A percentile compares a stretch with the other conserved stretches of the same genome.
Conservation (phyloP, 2,329 filamentous ascomycete species). For the Penicillium oxalicum region DNA sequence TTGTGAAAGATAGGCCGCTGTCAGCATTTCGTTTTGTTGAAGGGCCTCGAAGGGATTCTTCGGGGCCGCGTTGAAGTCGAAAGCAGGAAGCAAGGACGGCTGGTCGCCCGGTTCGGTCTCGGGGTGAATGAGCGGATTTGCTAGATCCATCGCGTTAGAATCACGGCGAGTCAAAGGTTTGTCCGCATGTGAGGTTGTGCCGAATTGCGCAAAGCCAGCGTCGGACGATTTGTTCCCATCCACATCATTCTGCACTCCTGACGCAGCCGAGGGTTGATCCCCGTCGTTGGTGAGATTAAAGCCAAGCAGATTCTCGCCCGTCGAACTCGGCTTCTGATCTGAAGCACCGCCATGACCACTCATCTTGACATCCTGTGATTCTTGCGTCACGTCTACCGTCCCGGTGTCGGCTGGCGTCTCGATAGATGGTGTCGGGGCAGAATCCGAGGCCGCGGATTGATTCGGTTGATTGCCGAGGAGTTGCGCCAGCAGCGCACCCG, state of each 20-base stretch:
- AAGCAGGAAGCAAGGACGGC: conserved; percentile 31
- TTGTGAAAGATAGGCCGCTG: conserved; percentile 35
- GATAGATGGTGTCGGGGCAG: conserved; percentile 14
- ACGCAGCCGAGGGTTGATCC: conserved; percentile 8
- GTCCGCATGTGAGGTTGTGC: conserved; percentile 7
- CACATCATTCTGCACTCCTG: conserved; percentile 14
- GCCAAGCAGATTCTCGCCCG: conserved; percentile 3
- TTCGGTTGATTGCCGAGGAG: conserved; percentile 35
- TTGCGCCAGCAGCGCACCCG: conserved; percentile 39
- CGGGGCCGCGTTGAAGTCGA: conserved; percentile 29
- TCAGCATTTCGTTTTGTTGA: conserved; percentile 37
- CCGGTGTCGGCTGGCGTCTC: conserved; percentile 7
- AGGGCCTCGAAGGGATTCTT: conserved; percentile 34
- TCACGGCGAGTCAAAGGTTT: conserved; percentile 7
- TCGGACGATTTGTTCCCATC: conserved; percentile 15
- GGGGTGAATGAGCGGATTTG: conserved; percentile 30
- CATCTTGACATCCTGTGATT: conserved; percentile 14
- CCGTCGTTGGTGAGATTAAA: conserved; percentile 7
- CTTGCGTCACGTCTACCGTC: neutral
- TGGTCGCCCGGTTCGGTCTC: conserved; percentile 28
- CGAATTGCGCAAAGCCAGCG: conserved; percentile 14
- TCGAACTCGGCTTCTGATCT: conserved; percentile 6
- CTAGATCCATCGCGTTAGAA: conserved; percentile 25
- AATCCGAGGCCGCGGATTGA: conserved; percentile 21
- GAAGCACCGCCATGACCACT: conserved; percentile 8